Evolutionary conservation across 208 protist species (phyloP), one percentile per base, ranked within the genome.

Genomic region (Jaenimonas drosophilae): DNA sequence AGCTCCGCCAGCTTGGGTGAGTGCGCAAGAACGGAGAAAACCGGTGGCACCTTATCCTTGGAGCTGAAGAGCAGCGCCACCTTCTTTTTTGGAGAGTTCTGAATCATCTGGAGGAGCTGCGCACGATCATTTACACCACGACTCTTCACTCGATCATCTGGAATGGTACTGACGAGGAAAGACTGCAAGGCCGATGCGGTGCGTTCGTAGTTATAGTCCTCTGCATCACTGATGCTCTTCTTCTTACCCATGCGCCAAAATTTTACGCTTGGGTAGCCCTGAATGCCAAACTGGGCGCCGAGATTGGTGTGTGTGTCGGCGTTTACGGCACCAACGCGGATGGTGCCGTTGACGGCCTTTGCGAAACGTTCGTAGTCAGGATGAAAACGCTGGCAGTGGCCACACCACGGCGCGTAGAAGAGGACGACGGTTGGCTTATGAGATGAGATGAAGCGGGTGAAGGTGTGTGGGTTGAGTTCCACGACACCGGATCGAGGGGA

Each of bases 381-480:
- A 54, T 94, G 79, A 27, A 97, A 76, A 9, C 69, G 59, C 52
- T 91, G 92, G 83, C 96, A 98, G 71, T 97, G 94, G 11, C 93
- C 93, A 55, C 96, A 98, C 96, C 94, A 97, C 48, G 91, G 88
- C 17, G 90, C 90, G 52, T 97, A 97, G 51, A 97, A 97, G 52
- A 95, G 71, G 24, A 95, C 47, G 17, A 88, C 72, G 0, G 88
- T 80, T 4, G 88, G 88, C 49, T 95, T 95, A 69, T 95, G 88
- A 1, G 84, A 69, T n/a, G 76, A 53, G 0, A 93, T 44, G 54
- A 93, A 95, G 0, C n/a, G 16, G 21, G 41, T 29, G 19, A 95
- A 59, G 3, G 59, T 81, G 1, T 57, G 37, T 0, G 77, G 70
- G 0, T 67, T 88, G 29, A 95, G 67, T 63, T 92, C 77, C 19